Evolutionary conservation across 2,329 filamentous ascomycete genomes (phyloP).

Genomic region (Aspergillus ochraceus): DNA sequence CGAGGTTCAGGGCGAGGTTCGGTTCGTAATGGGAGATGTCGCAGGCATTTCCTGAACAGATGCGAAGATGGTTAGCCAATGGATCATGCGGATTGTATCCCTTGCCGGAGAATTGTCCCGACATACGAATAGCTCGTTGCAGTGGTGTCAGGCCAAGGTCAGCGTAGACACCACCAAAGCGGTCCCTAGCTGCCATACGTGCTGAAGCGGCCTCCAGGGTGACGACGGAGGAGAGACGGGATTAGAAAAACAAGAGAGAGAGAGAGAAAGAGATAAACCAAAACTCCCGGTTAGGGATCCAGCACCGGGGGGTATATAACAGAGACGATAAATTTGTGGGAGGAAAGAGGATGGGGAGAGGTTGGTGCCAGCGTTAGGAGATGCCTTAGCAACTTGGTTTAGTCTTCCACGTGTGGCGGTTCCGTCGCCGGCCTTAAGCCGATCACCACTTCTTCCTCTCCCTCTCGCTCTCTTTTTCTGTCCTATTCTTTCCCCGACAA

Average conservation of each 20-base stretch:
- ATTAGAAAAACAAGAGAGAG: slow-evolving; percentile 1
- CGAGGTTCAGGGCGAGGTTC: slow-evolving; percentile 92
- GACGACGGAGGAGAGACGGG: slow-evolving; percentile 25
- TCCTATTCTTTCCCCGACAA: neutral
- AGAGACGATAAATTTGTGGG: neutral
- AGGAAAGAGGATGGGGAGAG: slow-evolving; percentile 8
- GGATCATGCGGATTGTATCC: neutral
- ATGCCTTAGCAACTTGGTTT: slow-evolving; percentile 9
- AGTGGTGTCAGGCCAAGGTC: slow-evolving; percentile 80
- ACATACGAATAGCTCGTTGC: slow-evolving; percentile 82
- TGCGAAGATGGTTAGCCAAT: slow-evolving; percentile 15
- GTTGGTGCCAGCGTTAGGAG: slow-evolving; percentile 18
- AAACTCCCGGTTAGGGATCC: neutral
- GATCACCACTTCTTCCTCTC: neutral
- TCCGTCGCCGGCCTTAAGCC: slow-evolving; percentile 1
- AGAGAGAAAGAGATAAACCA: neutral
- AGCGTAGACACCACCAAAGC: slow-evolving; percentile 80
- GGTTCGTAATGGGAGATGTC: slow-evolving; percentile 97
- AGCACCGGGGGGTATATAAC: neutral
- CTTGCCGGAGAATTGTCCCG: neutral
- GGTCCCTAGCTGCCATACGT: slow-evolving; percentile 91
- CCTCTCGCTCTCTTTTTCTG: neutral
- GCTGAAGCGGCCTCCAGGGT: slow-evolving; percentile 92
- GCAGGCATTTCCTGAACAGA: slow-evolving; percentile 74
- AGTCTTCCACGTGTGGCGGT: slow-evolving; percentile 29